phyloP scores from a whole-genome alignment of 169 alveolate genomes.

The Theileria annulata region DNA sequence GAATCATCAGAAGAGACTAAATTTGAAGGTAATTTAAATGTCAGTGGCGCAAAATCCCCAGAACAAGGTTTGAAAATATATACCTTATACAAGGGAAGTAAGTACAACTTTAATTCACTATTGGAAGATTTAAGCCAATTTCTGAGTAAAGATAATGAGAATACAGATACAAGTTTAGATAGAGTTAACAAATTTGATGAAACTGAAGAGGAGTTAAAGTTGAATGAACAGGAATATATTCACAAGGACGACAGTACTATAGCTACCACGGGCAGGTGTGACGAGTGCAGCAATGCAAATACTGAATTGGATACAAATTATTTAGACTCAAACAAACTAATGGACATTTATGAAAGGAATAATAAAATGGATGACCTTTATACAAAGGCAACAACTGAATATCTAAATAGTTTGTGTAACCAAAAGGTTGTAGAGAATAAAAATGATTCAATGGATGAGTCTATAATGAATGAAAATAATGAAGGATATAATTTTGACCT shows the following conservation, averaged over 20 bases:
- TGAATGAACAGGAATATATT: not conserved
- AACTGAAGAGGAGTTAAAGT: too few species aligned
- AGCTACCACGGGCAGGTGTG: not conserved
- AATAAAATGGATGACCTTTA: conserved; percentile 3
- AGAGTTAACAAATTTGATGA: not conserved
- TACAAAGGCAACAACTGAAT: not conserved
- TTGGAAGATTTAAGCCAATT: not conserved
- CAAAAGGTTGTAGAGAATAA: not conserved
- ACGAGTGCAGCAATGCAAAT: not conserved
- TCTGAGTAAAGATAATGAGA: not conserved
- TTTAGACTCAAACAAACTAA: not conserved
- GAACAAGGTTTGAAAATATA: conserved; percentile 1
- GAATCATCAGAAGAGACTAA: not conserved
- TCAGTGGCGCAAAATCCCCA: not conserved
- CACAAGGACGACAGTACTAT: not conserved
- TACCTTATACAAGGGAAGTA: not conserved
- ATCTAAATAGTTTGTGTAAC: not conserved
- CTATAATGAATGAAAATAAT: not conserved
- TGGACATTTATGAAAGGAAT: not conserved
- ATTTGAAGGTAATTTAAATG: not conserved
- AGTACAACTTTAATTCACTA: not conserved
- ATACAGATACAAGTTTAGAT: not conserved
- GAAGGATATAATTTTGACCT: not conserved
- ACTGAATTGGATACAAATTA: not conserved
- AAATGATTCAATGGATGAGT: not conserved